A percentile compares a stretch with the other conserved stretches of the same genome.
These are phyloP conservation scores for Penicillium waksmanii DNA, from an alignment of 495 filamentous ascomycete genomes.

Conservation along the genomic window DNA sequence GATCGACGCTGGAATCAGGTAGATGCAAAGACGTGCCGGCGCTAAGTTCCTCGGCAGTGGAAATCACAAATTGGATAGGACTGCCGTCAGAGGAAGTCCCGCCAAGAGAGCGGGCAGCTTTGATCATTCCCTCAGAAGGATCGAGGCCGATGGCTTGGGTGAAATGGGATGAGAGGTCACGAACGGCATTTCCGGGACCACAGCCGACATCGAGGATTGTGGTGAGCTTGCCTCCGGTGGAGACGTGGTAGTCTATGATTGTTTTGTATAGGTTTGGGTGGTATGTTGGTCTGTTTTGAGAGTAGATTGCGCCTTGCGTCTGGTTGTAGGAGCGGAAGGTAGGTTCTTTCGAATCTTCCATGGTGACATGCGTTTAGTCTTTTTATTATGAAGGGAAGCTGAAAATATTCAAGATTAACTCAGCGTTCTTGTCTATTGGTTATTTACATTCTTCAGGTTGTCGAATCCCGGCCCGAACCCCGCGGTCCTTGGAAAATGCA, in stretches of 20 bases:
- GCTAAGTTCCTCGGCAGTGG: constrained; percentile 48
- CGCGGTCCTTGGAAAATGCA: background rate
- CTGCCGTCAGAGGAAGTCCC: constrained; percentile 24
- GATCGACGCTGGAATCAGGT: constrained; percentile 44
- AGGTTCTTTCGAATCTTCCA: background rate
- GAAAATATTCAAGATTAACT: too few species aligned
- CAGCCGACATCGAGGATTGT: constrained; percentile 58
- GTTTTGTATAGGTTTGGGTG: constrained; percentile 43
- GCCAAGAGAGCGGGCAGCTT: constrained; percentile 38
- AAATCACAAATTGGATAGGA: constrained; percentile 44
- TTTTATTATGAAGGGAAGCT: too few species aligned
- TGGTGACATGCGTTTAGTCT: background rate
- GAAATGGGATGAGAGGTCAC: constrained; percentile 44
- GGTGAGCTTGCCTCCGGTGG: constrained; percentile 49
- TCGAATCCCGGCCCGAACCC: background rate
- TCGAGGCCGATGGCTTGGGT: constrained; percentile 52
- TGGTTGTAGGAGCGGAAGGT: constrained; percentile 51
- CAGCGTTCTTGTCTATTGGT: too few species aligned
- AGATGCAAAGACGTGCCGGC: constrained; percentile 12
- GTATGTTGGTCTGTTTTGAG: constrained; percentile 43
- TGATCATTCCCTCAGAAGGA: constrained; percentile 56
- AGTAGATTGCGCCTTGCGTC: constrained; percentile 47
- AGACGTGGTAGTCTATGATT: constrained; percentile 51
- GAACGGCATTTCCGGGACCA: constrained; percentile 51
- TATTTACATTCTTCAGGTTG: too few species aligned